Conservation (phyloP, 805 yeast species). For the Ogataea chonburiensis region DNA sequence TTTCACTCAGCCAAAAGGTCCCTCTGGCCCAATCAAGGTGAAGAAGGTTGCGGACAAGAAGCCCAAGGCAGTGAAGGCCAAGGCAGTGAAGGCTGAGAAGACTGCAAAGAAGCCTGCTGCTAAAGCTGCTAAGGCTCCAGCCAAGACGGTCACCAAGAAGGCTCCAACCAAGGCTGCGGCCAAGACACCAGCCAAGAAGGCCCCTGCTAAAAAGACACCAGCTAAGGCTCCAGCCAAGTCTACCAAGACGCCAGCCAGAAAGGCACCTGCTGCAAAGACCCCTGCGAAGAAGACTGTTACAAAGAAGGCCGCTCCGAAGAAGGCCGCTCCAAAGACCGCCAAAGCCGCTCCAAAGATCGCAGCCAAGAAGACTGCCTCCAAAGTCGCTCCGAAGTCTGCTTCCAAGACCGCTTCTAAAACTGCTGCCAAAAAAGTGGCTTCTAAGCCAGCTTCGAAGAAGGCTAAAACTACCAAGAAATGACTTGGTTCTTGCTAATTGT, state of each 20-base stretch:
- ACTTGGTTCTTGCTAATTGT: constrained; percentile 1
- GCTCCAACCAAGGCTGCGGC: constrained; percentile 26
- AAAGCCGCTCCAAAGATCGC: constrained; percentile 30
- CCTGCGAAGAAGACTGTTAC: constrained; percentile 29
- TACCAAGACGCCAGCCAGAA: constrained; percentile 33
- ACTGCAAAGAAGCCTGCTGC: constrained; percentile 24
- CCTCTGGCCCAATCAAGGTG: constrained; percentile 81
- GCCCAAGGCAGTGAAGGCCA: constrained; percentile 29
- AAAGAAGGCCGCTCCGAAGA: constrained; percentile 19
- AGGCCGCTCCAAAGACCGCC: constrained; percentile 24
- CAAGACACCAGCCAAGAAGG: constrained; percentile 28
- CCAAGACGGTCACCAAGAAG: constrained; percentile 22
- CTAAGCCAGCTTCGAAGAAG: constrained; percentile 25
- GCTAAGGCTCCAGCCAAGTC: constrained; percentile 22
- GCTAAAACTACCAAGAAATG: constrained; percentile 20
- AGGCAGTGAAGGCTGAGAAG: background rate
- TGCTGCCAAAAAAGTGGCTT: constrained; percentile 4
- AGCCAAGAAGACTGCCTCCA: constrained; percentile 11
- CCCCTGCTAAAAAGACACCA: constrained; percentile 21
- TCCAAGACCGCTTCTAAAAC: constrained; percentile 24
- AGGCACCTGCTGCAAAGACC: constrained; percentile 31
- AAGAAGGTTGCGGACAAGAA: constrained; percentile 38
- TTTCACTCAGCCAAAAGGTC: constrained; percentile 83
- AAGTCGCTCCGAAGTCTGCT: constrained; percentile 23
- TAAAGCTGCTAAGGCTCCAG: constrained; percentile 29